Conservation (phyloP, 768 basidiomycete species). For the Scleroderma bovista region DNA sequence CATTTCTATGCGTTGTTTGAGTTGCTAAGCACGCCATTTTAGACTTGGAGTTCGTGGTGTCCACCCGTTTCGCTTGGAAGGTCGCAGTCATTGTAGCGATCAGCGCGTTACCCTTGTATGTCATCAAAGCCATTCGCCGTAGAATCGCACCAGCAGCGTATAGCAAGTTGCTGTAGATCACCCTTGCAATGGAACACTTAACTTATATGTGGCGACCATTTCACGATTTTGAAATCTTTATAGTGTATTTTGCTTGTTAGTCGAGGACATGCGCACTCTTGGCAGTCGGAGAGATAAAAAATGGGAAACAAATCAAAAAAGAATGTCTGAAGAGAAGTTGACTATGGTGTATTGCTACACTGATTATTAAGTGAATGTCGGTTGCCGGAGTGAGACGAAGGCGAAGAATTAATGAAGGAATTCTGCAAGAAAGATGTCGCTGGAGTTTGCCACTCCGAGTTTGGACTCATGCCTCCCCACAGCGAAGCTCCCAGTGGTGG, state of each 20-base stretch:
- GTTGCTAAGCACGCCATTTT: slow-evolving; percentile 6
- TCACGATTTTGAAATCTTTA: slow-evolving; percentile 28
- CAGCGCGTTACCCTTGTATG: slow-evolving; percentile 86
- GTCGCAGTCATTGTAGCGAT: slow-evolving; percentile 92
- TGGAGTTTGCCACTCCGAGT: slow-evolving; percentile 48
- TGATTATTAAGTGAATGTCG: slow-evolving; percentile 19
- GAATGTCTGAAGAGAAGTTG: slow-evolving; percentile 9
- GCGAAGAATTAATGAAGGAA: slow-evolving; percentile 45
- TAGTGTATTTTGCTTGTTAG: slow-evolving; percentile 31
- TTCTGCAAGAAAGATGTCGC: slow-evolving; percentile 44
- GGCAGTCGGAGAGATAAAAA: slow-evolving; percentile 23
- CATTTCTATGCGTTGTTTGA: background rate
- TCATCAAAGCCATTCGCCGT: slow-evolving; percentile 83
- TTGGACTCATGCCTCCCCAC: slow-evolving; percentile 38
- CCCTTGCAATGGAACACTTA: slow-evolving; percentile 5
- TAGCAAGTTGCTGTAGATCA: slow-evolving; percentile 77
- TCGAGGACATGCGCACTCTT: slow-evolving; percentile 12
- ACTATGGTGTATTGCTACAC: slow-evolving; percentile 19
- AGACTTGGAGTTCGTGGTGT: slow-evolving; percentile 93
- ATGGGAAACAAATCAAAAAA: slow-evolving; percentile 18
- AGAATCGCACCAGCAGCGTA: slow-evolving; percentile 89
- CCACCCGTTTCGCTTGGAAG: slow-evolving; percentile 87
- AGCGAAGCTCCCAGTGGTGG: slow-evolving; percentile 32
- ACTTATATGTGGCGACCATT: slow-evolving; percentile 4
- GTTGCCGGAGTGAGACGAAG: slow-evolving; percentile 37